Evolutionary conservation across 139 green algal genomes (phyloP).

Genomic region (Chlamydomonas schloesseri): DNA sequence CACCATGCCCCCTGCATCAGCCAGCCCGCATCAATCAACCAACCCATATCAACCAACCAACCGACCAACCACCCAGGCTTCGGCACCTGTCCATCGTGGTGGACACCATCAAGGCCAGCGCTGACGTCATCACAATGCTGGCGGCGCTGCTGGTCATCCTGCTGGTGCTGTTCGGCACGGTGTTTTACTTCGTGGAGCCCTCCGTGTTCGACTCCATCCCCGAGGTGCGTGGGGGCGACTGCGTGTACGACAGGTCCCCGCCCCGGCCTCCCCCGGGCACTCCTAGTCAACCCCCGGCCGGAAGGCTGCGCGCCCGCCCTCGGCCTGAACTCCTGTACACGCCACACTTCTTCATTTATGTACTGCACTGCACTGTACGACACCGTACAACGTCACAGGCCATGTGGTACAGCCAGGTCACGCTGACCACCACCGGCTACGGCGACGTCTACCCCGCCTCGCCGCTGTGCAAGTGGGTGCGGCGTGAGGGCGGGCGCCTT

Average conservation of each 20-base stretch:
- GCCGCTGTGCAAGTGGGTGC: conserved; percentile 4
- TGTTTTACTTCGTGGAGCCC: conserved; percentile 36
- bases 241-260: background rate
- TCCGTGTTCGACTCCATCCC: conserved; percentile 20
- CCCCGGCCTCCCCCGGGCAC: no score
- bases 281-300: no score
- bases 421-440: conserved; percentile 58
- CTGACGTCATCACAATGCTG: conserved; percentile 84
- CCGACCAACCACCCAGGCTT: background rate
- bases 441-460: conserved; percentile 51
- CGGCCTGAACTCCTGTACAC: no score
- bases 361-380: background rate
- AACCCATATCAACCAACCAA: background rate
- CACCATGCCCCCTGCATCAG: no score
- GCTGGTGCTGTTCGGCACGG: conserved; percentile 30
- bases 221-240: background rate
- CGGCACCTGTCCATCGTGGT: conserved; percentile 25
- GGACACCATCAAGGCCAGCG: conserved; percentile 59
- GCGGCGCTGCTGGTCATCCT: conserved; percentile 57
- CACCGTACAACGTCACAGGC: background rate
- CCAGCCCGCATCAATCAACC: no score
- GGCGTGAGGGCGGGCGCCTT: background rate
- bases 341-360: background rate
- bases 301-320: no score
- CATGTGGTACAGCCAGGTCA: conserved; percentile 46